phyloP scores from a whole-genome alignment of 1,139 yeast genomes.

The Suhomyces panamericanus region DNA sequence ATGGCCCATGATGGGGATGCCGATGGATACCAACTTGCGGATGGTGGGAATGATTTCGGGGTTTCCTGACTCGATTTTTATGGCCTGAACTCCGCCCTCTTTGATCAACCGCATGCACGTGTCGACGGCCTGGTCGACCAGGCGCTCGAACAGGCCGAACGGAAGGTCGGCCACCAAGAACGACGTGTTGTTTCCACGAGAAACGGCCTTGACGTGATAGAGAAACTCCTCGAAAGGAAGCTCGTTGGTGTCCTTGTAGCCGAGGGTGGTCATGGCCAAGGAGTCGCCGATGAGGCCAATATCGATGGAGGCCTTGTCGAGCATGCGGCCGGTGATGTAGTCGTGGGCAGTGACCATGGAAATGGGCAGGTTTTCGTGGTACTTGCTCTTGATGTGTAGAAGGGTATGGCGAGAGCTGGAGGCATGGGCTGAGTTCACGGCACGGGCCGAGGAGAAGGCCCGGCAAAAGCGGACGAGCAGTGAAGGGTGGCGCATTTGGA shows the following conservation, averaged over 20 bases:
- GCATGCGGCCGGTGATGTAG: conserved; percentile 70
- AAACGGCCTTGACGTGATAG: conserved; percentile 73
- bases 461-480: not conserved
- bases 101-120: conserved; percentile 64
- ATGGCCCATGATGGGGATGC: conserved; percentile 92
- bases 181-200: conserved; percentile 66
- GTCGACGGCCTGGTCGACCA: conserved; percentile 62
- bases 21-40: conserved; percentile 54
- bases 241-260: conserved; percentile 76
- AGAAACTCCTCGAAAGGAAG: conserved; percentile 75
- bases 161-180: conserved; percentile 87
- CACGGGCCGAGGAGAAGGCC: conserved; percentile 12
- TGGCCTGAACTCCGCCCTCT: conserved; percentile 67
- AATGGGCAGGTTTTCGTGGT: conserved; percentile 52
- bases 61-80: conserved; percentile 85
- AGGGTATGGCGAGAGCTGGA: conserved; percentile 30
- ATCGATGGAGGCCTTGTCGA: conserved; percentile 70
- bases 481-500: not conserved
- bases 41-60: conserved; percentile 52
- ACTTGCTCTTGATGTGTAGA: conserved; percentile 44
- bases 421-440: conserved; percentile 15
- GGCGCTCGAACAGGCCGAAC: conserved; percentile 77
- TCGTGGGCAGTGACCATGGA: conserved; percentile 88
- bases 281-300: conserved; percentile 87
- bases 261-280: conserved; percentile 86